Conservation (phyloP, 2,329 filamentous ascomycete genomes). For the Arthrobotrys sinensis region DNA sequence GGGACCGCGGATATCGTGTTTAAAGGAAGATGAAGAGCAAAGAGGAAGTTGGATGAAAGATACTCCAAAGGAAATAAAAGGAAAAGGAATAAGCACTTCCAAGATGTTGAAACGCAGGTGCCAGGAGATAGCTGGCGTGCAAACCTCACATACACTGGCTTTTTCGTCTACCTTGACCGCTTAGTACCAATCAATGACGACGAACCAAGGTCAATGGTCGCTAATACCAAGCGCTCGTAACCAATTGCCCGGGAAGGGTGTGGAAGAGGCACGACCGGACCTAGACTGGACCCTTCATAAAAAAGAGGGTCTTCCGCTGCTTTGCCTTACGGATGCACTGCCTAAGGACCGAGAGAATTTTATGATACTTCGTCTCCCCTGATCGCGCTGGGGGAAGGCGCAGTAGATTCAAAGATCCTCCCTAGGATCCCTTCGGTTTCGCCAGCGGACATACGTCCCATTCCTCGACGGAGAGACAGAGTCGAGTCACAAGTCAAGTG, state of each 20-base stretch:
- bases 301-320: conserved; percentile 17
- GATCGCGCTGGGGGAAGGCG: conserved; percentile 16
- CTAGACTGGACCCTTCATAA: conserved; percentile 23
- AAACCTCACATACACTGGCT: conserved; percentile 35
- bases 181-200: conserved; percentile 52
- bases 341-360: not conserved
- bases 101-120: conserved; percentile 50
- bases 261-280: conserved; percentile 27
- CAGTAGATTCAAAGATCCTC: conserved; percentile 25
- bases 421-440: conserved; percentile 3
- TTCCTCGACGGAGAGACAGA: conserved; percentile 23
- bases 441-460: conserved; percentile 25
- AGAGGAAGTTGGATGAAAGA: conserved; percentile 30
- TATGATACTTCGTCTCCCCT: conserved; percentile 16
- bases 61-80: conserved; percentile 30
- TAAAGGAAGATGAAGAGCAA: conserved; percentile 24
- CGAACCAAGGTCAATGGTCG: conserved; percentile 28
- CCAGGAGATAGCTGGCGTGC: conserved; percentile 46
- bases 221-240: conserved; percentile 53
- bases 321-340: conserved; percentile 13
- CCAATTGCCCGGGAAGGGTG: conserved; percentile 46
- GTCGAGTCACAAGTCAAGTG: conserved; percentile 36
- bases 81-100: conserved; percentile 38
- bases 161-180: conserved; percentile 26
- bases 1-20: conserved; percentile 24